Evolutionary conservation across 2,329 filamentous ascomycete species (phyloP), one percentile per base, ranked within the genome.

Genomic region (Trichophyton simii): DNA sequence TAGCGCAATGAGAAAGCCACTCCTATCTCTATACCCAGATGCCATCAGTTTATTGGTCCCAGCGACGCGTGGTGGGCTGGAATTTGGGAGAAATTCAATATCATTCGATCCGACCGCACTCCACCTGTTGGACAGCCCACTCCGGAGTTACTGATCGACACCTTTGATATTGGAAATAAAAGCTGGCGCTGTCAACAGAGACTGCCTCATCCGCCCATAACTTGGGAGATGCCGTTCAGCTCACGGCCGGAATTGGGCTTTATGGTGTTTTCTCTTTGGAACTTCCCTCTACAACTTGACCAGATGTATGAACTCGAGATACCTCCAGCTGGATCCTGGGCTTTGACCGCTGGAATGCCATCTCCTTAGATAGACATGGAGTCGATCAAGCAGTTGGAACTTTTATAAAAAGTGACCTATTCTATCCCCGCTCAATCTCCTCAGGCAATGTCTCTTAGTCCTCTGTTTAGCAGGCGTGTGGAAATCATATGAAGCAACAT

Each of bases 401-500:
- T 0, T 83, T 81, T 57, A 76, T 72, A 66, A 68, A 70, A 3
- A 83, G 83, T 58, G 80, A 83, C 60, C 79, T 78, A 0, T 83
- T 75, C 61, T 83, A 74, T 18, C 18, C 18, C 18, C 18, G 18
- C 1, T 18, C 18, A 18, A 18, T 18, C 18, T 18, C 18, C 18
- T 18, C 18, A 18, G 18, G 18, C 18, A 18, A 18, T 18, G 18
- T 18, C 18, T 18, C 18, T 18, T 18, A 18, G 18, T 18, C 18
- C 18, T 18, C 18, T 18, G 18, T 18, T 18, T 18, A 18, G 18
- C 18, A 18, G 18, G 18, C 18, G 18, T 18, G 18, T 18, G 18
- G 1, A 18, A 18, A 18, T 18, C 18, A 18, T 18, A 18, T 18
- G 1, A 44, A n/a, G 9, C 34, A 36, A 36, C 34, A 36, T 36